phyloP scores from a whole-genome alignment of 306 rosid genomes.

The Mimosa bimucronata region DNA sequence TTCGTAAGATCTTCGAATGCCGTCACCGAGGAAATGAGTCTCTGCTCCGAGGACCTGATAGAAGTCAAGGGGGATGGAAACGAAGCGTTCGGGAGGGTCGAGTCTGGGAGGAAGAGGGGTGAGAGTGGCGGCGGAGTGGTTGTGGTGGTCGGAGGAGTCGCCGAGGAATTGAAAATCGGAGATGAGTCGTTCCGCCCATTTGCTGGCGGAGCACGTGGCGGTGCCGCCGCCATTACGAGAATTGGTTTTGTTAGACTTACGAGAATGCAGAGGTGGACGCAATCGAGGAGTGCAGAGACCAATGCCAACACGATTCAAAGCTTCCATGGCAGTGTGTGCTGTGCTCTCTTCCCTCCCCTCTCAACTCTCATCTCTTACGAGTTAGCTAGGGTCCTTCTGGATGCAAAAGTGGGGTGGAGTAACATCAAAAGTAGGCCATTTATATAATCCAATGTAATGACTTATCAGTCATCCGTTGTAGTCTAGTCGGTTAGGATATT shows the following conservation, averaged over 20 bases:
- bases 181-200: conserved; percentile 95
- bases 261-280: conserved; percentile 13
- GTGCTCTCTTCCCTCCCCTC: not conserved
- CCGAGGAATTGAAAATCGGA: conserved; percentile 89
- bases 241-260: conserved; percentile 40
- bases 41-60: conserved; percentile 84
- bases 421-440: not conserved
- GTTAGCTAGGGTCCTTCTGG: not conserved
- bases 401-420: not conserved
- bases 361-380: not conserved
- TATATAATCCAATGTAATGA: rapidly evolving
- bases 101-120: conserved; percentile 44
- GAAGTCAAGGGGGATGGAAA: conserved; percentile 76
- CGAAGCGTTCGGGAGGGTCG: conserved; percentile 64
- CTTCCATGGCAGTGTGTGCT: not conserved
- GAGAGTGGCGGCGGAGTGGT: conserved; percentile 50
- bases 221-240: conserved; percentile 18
- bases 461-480: conserved; percentile 38
- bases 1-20: conserved; percentile 81
- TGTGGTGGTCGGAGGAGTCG: conserved; percentile 57
- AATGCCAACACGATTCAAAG: not conserved
- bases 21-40: conserved; percentile 89
- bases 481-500: conserved; percentile 59
- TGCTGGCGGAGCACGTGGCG: conserved; percentile 67
- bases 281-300: conserved; percentile 31